Conservation (phyloP, 2,329 filamentous ascomycete genomes). For the Ascocoryne sarcoides region DNA sequence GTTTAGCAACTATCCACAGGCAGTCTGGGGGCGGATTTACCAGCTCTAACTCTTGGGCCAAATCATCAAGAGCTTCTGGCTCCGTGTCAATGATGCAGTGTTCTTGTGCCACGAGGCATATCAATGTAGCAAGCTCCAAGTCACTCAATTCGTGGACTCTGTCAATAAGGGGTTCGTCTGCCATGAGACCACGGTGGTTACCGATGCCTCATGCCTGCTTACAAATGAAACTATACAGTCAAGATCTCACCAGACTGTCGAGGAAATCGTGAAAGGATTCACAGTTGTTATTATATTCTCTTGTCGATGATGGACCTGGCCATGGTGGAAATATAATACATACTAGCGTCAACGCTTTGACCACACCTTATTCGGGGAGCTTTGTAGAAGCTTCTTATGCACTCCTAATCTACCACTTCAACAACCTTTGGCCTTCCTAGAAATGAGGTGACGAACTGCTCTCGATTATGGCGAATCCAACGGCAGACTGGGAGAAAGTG, state of each 20-base stretch:
- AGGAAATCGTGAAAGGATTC: not conserved
- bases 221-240: not conserved
- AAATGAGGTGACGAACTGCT: conserved; percentile 12
- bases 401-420: conserved; percentile 3
- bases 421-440: not conserved
- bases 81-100: conserved; percentile 83
- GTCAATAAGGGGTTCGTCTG: conserved; percentile 50
- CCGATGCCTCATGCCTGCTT: not conserved
- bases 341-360: conserved; percentile 22
- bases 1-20: not conserved
- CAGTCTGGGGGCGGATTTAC: conserved; percentile 33
- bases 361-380: conserved; percentile 20
- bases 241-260: not conserved
- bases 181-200: conserved; percentile 39
- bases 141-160: conserved; percentile 75
- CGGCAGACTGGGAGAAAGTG: conserved; percentile 84
- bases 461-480: conserved; percentile 27
- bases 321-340: conserved; percentile 2
- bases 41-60: conserved; percentile 66
- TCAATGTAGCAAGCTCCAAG: conserved; percentile 75
- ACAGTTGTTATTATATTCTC: not conserved
- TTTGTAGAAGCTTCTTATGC: not conserved
- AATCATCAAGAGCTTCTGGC: conserved; percentile 49
- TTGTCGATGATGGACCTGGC: not conserved
- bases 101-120: conserved; percentile 72